Base-by-base conservation (phyloP, 2,329 filamentous ascomycete genomes). In the Claviceps sp. region DNA sequence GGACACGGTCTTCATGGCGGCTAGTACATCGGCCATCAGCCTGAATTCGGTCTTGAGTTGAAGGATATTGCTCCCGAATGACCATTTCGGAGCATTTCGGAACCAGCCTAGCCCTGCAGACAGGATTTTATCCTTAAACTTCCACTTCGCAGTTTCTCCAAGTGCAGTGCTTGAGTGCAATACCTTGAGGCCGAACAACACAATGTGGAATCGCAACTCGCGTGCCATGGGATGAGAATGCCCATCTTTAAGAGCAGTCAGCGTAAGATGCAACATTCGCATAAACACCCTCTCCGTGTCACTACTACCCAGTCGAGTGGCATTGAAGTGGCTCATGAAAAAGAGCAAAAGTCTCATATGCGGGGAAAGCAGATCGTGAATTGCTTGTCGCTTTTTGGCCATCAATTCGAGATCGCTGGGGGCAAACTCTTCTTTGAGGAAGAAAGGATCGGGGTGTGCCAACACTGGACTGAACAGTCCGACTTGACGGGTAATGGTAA, bases 11-110 rank as follows among this genome's bases (percentile, higher is more conserved):
- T 82, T 81, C 55, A 98, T 69, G 14, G 82, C 78, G 11, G 70
- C 65, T 48, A 84, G 72, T 38, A 96, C 82, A 63, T 96, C 89
- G 6, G 77, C 76, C 41, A 97, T 77, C 18, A 95, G 72, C 58
- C 85, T 85, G 37, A 89, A 81, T 68, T 99, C 93, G 0, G 94
- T 91, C 71, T 95, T 97, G 49, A 97, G 74, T 64, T 98, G 93
- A 16, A 98, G 71, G 48, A 87, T 79, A 63, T 96, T 98, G 60
- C 91, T 93, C 52, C 93, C 93, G 67, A 93, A 97, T 0, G 93
- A 95, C 91, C 93, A 98, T 58, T 82, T 81, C 14, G 90, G 88
- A 5, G 87, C 73, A 58, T 83, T 79, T 41, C 76, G 80, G 67
- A 98, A 99, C 94, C 94, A 98, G 55, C 78, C 82, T 36, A 99